Percentiles rank a stretch among this genome's conserved stretches.
Conservation (phyloP, 768 basidiomycete species). For the Crucibulum laeve region DNA sequence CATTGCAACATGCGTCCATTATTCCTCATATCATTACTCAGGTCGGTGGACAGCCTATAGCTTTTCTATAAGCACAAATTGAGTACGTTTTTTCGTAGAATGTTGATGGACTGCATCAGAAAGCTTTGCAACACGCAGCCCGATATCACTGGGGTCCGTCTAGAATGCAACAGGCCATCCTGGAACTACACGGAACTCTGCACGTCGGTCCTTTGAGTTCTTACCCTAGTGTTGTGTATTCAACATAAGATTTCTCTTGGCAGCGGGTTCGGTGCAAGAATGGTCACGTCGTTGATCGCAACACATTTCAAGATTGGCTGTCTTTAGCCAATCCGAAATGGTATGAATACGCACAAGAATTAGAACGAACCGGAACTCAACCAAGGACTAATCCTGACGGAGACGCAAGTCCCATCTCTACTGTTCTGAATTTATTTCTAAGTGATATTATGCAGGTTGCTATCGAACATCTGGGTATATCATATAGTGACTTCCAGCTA, state of each 20-base stretch:
- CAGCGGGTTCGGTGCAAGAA: constrained; percentile 75
- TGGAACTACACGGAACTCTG: constrained; percentile 88
- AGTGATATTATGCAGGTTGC: constrained; percentile 54
- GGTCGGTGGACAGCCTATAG: constrained; percentile 27
- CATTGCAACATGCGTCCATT: constrained; percentile 66
- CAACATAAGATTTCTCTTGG: constrained; percentile 5
- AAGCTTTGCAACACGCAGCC: constrained; percentile 48
- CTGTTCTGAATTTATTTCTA: constrained; percentile 1
- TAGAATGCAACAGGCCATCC: constrained; percentile 38
- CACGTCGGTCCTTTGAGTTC: constrained; percentile 42
- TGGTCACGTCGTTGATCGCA: constrained; percentile 65
- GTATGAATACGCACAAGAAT: constrained; percentile 63
- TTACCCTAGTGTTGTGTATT: background rate
- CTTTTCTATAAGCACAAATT: background rate
- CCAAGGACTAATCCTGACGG: constrained; percentile 91
- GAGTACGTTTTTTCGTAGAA: constrained; percentile 34
- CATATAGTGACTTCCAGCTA: constrained; percentile 73
- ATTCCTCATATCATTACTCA: constrained; percentile 72
- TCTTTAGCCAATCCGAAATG: constrained; percentile 74
- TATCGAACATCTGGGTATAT: constrained; percentile 61
- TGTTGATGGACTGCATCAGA: constrained; percentile 93
- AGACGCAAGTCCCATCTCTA: constrained; percentile 51
- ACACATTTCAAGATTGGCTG: constrained; percentile 70
- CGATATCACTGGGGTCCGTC: constrained; percentile 28
- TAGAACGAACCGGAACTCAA: constrained; percentile 51